Percentiles rank a stretch among this genome's conserved stretches.
These are phyloP conservation scores for Megacollybia marginata DNA, from an alignment of 768 basidiomycete species.

Conservation along the genomic window DNA sequence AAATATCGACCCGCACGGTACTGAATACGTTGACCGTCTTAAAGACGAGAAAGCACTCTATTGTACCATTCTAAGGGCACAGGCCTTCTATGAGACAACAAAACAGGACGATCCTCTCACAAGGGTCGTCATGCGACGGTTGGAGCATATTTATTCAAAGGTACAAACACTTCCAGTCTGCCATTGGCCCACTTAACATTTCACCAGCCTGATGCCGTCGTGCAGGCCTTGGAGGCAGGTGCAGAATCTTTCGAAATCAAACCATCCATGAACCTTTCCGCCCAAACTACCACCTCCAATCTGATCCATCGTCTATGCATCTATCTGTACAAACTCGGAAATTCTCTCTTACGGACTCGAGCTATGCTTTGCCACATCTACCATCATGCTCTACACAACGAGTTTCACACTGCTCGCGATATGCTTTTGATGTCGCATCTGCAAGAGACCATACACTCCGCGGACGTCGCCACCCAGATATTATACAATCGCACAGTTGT, in stretches of 20 bases:
- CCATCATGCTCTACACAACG: conserved; percentile 93
- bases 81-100: conserved; percentile 84
- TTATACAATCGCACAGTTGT: conserved; percentile 97
- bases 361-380: conserved; percentile 98
- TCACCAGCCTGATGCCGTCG: conserved; percentile 82
- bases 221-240: conserved; percentile 79
- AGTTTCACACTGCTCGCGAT: conserved; percentile 94
- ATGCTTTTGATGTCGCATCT: conserved; percentile 99
- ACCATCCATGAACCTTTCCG: conserved; percentile 53
- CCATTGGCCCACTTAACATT: conserved; percentile 7
- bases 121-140: conserved; percentile 86
- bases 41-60: conserved; percentile 96
- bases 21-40: conserved; percentile 96
- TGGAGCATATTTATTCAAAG: conserved; percentile 99
- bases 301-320: conserved; percentile 87
- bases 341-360: conserved; percentile 87
- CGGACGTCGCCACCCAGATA: conserved; percentile 96
- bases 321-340: conserved; percentile 87
- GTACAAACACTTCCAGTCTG: conserved; percentile 31
- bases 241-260: conserved; percentile 50
- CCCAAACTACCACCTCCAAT: conserved; percentile 51
- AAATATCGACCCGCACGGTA: conserved; percentile 97
- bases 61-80: conserved; percentile 86
- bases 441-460: conserved; percentile 92
- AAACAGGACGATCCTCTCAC: conserved; percentile 71